Evolutionary conservation across 2,329 filamentous ascomycete genomes (phyloP), one percentile per base, ranked within the genome.

Genomic region (Cadophora luteo-olivacea): DNA sequence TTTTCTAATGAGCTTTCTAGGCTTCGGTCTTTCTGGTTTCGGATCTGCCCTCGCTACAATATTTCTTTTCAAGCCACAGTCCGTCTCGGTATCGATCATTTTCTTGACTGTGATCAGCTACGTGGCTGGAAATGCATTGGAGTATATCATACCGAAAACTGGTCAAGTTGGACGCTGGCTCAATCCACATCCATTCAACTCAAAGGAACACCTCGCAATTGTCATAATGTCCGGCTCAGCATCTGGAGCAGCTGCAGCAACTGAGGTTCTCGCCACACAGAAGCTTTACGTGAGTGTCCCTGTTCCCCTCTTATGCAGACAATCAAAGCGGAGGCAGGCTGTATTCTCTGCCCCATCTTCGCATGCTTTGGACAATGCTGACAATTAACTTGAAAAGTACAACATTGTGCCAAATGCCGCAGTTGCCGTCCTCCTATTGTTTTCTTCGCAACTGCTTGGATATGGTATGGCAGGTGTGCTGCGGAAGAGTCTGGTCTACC

Each of bases 61-160:
- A 66, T 84, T 80, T 72, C 80, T 81, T 62, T 84, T 84, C 77
- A 84, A 84, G 72, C 82, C 83, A 1, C 83, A 84, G 72, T 77
- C 77, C 4, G 80, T 85, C 60, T 79, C 72, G 32, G 80, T 85
- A 11, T 82, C 80, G 1, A 75, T 78, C 19, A 80, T 84, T 24
- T 84, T 84, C 73, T 67, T 84, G 65, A 79, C 79, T 3, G 80
- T 85, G 33, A 77, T 84, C 16, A 78, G 77, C 12, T 84, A 83
- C 66, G 74, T 82, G 11, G 71, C 82, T 11, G 82, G 82, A 14
- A 78, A 82, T 58, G 73, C 75, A 11, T 78, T 83, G 78, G 77
- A 79, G 3, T 29, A 62, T 1, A 67, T 76, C 5, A 78, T 83
- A 22, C 81, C 82, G 2, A 75, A 72, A 14, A 75, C 5, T 81